Conservation (phyloP, 768 basidiomycete species). For the Rhodotorula paludigena region DNA sequence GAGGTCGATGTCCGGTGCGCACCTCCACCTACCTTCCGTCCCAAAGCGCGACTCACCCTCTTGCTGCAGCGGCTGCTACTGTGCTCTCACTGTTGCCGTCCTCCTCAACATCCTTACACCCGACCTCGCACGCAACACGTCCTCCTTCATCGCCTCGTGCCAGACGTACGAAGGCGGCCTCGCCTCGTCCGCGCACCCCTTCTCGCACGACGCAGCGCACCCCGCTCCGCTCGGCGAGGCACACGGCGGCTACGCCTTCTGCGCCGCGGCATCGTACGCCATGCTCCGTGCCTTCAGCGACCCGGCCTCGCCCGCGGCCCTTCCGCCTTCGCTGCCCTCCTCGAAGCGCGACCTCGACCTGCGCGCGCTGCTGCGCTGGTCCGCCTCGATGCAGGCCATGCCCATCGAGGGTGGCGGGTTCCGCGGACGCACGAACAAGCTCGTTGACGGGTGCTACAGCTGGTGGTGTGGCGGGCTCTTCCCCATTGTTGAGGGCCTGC, state of each 20-base stretch:
- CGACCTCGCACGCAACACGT: constrained; percentile 69
- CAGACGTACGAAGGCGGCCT: constrained; percentile 99
- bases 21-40: not conserved
- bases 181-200: constrained; percentile 69
- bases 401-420: constrained; percentile 86
- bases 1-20: constrained; percentile 89
- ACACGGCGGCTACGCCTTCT: constrained; percentile 96
- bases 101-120: constrained; percentile 83
- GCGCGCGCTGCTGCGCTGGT: constrained; percentile 67
- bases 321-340: no score
- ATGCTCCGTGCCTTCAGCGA: constrained; percentile 59
- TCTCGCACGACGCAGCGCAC: constrained; percentile 50
- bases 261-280: constrained; percentile 77
- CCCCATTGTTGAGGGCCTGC: constrained; percentile 56
- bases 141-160: constrained; percentile 74
- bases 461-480: constrained; percentile 98
- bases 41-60: not conserved
- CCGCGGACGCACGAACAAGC: constrained; percentile 86
- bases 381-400: constrained; percentile 74
- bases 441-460: constrained; percentile 99
- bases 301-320: constrained; percentile 25
- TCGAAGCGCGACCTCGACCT: constrained; percentile 56
- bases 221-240: constrained; percentile 84
- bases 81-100: constrained; percentile 74
- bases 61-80: constrained; percentile 75